A percentile compares a stretch with the other conserved stretches of the same genome.
phyloP scores from a whole-genome alignment of 805 yeast species.

The Pichia kluyveri region DNA sequence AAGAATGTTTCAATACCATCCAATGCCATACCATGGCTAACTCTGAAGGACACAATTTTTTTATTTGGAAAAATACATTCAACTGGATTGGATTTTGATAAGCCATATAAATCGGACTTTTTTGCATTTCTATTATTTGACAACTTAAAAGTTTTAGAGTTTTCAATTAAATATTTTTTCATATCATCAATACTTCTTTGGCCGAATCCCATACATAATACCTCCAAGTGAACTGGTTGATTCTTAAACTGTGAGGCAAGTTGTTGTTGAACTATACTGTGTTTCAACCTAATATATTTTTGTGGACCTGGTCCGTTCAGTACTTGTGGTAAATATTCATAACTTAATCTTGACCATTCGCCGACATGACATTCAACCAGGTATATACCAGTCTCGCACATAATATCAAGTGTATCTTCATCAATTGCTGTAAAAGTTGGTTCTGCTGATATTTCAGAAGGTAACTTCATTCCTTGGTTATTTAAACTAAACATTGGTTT shows the following conservation, averaged over 20 bases:
- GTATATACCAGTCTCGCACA: constrained; percentile 60
- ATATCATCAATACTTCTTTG: constrained; percentile 45
- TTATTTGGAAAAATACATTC: constrained; percentile 13
- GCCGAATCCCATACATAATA: constrained; percentile 55
- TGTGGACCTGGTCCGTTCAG: constrained; percentile 58
- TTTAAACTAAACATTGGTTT: constrained; percentile 22
- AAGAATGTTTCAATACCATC: constrained; percentile 67
- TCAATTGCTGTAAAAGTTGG: constrained; percentile 42
- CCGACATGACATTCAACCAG: constrained; percentile 62
- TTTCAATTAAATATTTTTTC: constrained; percentile 22
- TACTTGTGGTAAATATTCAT: constrained; percentile 51
- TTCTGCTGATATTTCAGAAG: constrained; percentile 26
- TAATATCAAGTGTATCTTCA: constrained; percentile 34
- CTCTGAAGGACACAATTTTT: constrained; percentile 41
- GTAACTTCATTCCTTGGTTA: constrained; percentile 25
- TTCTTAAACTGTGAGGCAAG: constrained; percentile 27
- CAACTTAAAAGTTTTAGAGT: constrained; percentile 13
- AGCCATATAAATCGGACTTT: constrained; percentile 20
- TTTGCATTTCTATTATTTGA: constrained; percentile 10
- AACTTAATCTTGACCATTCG: constrained; percentile 47
- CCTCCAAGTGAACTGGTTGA: constrained; percentile 39
- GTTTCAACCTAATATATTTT: constrained; percentile 38
- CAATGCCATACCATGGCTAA: constrained; percentile 67
- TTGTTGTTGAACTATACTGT: constrained; percentile 33
- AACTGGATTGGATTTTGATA: constrained; percentile 11